Evolutionary conservation across 1,284 basidiomycete species (phyloP).

Genomic region (Trichosporon faecale): DNA sequence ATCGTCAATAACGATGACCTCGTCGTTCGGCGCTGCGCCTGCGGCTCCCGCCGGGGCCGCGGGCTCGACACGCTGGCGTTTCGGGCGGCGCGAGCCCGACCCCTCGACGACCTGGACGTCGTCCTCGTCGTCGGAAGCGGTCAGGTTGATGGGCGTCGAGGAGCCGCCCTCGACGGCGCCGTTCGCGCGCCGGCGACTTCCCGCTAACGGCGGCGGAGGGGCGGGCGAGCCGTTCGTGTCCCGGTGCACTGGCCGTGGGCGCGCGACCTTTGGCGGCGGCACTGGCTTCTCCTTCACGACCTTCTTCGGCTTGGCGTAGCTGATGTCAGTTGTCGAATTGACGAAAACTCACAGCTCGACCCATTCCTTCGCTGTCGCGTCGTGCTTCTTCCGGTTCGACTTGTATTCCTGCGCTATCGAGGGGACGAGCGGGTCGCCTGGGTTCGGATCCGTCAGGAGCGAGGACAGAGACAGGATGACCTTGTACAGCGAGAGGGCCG

Average conservation of each 20-base stretch:
- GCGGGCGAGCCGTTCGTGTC: slow-evolving; percentile 21
- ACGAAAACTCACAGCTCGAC: slow-evolving; percentile 71
- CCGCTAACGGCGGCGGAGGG: slow-evolving; percentile 11
- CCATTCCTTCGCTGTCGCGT: slow-evolving; percentile 90
- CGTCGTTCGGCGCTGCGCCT: slow-evolving; percentile 22
- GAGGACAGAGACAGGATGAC: slow-evolving; percentile 92
- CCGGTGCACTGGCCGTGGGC: slow-evolving; percentile 21
- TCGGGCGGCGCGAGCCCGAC: slow-evolving; percentile 12
- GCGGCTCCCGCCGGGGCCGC: not conserved
- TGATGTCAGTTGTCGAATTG: slow-evolving; percentile 18
- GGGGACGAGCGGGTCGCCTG: slow-evolving; percentile 67
- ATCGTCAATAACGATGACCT: slow-evolving; percentile 44
- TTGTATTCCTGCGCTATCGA: slow-evolving; percentile 74
- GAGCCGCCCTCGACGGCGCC: slow-evolving; percentile 21
- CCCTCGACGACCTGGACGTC: slow-evolving; percentile 9
- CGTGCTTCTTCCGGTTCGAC: slow-evolving; percentile 83
- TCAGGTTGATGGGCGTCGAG: slow-evolving; percentile 11
- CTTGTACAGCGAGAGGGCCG: slow-evolving; percentile 84
- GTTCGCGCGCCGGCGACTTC: slow-evolving; percentile 21
- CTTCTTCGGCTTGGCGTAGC: slow-evolving; percentile 37
- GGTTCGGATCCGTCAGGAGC: slow-evolving; percentile 95
- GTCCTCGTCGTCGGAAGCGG: slow-evolving; percentile 20
- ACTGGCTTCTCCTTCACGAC: slow-evolving; percentile 11
- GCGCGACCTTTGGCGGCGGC: slow-evolving; percentile 11
- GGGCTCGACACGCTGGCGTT: slow-evolving; percentile 15